Evolutionary conservation across 768 basidiomycete species (phyloP).

Genomic region (Tricholoma furcatifolium): DNA sequence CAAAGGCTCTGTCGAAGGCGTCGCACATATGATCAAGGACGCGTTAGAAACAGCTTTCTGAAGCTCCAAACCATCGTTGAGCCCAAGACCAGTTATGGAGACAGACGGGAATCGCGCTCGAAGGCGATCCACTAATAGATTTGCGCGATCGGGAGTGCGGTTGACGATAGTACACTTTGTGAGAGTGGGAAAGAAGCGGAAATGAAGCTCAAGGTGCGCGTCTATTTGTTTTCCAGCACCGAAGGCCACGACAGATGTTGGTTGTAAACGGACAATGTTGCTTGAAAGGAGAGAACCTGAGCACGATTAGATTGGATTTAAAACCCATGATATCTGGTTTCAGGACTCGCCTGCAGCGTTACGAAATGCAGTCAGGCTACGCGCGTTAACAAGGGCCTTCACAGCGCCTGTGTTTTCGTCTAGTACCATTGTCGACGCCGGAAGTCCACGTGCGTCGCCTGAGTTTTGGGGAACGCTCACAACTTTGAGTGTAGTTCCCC

Average conservation of each 20-base stretch:
- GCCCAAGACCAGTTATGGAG: constrained; percentile 19
- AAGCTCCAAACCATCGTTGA: constrained; percentile 12
- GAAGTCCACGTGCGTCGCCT: constrained; percentile 50
- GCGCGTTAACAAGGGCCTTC: constrained; percentile 78
- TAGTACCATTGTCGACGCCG: constrained; percentile 64
- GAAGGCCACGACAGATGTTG: constrained; percentile 55
- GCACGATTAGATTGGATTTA: neutral
- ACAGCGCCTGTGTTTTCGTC: constrained; percentile 68
- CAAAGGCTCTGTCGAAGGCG: constrained; percentile 66
- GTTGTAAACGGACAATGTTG: constrained; percentile 45
- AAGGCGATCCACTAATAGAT: constrained; percentile 29
- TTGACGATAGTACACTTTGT: constrained; percentile 58
- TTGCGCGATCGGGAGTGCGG: constrained; percentile 53
- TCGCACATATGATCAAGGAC: constrained; percentile 74
- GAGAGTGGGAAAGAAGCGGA: constrained; percentile 57
- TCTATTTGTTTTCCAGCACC: constrained; percentile 74
- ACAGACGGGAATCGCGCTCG: constrained; percentile 25
- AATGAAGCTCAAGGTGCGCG: constrained; percentile 62
- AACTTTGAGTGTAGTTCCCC: constrained; percentile 74
- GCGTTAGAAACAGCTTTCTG: constrained; percentile 35
- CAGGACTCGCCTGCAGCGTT: constrained; percentile 73
- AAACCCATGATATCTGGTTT: neutral
- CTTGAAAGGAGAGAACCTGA: constrained; percentile 71
- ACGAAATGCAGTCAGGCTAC: constrained; percentile 72
- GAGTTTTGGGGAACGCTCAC: constrained; percentile 63